Percentiles rank a stretch among this genome's conserved stretches.
Conservation (phyloP, 345 rosid species). For the Balakata baccata region DNA sequence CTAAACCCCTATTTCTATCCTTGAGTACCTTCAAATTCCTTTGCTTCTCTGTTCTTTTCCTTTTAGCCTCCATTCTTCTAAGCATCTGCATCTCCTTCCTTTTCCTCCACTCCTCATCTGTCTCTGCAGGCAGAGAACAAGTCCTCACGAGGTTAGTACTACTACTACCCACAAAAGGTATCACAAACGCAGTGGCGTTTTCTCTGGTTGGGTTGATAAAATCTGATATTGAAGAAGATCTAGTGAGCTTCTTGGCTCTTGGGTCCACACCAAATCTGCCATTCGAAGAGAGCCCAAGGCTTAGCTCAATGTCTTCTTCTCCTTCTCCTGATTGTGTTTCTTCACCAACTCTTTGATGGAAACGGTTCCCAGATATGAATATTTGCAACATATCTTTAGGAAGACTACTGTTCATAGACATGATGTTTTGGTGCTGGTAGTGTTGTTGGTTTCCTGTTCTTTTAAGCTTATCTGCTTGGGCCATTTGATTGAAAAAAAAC, state of each 20-base stretch:
- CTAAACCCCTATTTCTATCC: slow-evolving; percentile 21
- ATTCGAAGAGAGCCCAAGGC: slow-evolving; percentile 68
- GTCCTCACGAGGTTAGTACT: slow-evolving; percentile 41
- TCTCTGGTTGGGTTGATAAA: slow-evolving; percentile 34
- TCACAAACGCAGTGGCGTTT: slow-evolving; percentile 15
- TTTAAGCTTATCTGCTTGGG: slow-evolving; percentile 30
- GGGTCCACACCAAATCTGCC: slow-evolving; percentile 87
- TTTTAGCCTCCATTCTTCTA: slow-evolving; percentile 72
- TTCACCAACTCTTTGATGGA: slow-evolving; percentile 11
- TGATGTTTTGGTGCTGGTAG: background rate
- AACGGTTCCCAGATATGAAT: slow-evolving; percentile 33
- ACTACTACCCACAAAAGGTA: slow-evolving; percentile 17
- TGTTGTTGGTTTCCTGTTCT: slow-evolving; percentile 20
- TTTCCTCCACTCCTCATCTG: slow-evolving; percentile 70
- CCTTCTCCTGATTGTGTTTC: slow-evolving; percentile 19
- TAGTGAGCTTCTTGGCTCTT: slow-evolving; percentile 39
- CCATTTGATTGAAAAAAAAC: slow-evolving; percentile 25
- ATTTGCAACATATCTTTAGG: slow-evolving; percentile 30
- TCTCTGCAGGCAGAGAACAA: slow-evolving; percentile 59
- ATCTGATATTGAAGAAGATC: slow-evolving; percentile 64
- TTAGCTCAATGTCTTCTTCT: slow-evolving; percentile 56
- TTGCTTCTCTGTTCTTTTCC: slow-evolving; percentile 76
- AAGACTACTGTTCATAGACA: background rate
- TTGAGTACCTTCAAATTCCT: slow-evolving; percentile 37
- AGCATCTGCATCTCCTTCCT: slow-evolving; percentile 61